Evolutionary conservation across 768 basidiomycete species (phyloP).

Genomic region (Suillus fuscotomentosus): DNA sequence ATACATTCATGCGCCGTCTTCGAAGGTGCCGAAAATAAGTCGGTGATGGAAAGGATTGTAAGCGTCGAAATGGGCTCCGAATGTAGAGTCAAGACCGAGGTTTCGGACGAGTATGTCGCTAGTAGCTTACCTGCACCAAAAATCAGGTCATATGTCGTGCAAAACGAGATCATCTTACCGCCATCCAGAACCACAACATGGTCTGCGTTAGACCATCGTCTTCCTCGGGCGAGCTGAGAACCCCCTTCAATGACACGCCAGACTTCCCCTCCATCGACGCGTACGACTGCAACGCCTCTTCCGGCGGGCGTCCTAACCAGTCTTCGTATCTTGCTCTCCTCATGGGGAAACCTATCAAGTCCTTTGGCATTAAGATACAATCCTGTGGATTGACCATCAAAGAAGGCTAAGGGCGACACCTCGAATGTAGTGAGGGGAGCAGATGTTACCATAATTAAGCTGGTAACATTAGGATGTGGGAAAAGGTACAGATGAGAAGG

Average conservation of each 20-base stretch:
- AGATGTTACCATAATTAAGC: conserved; percentile 61
- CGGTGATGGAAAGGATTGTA: conserved; percentile 50
- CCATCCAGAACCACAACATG: conserved; percentile 68
- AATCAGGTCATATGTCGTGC: conserved; percentile 10
- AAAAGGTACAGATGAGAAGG: conserved; percentile 56
- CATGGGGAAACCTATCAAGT: conserved; percentile 38
- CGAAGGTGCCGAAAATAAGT: conserved; percentile 67
- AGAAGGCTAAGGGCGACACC: conserved; percentile 58
- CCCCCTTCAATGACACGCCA: conserved; percentile 56
- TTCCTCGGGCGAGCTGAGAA: conserved; percentile 45
- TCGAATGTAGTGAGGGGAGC: conserved; percentile 63
- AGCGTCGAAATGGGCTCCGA: conserved; percentile 42
- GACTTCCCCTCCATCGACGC: conserved; percentile 58
- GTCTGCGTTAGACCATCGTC: conserved; percentile 57
- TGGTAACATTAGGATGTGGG: conserved; percentile 41
- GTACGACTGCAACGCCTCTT: conserved; percentile 65
- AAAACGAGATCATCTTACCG: conserved; percentile 40
- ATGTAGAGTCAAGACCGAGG: conserved; percentile 51
- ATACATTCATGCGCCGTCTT: conserved; percentile 51
- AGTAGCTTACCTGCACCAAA: conserved; percentile 45
- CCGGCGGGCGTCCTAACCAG: conserved; percentile 83
- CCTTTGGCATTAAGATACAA: conserved; percentile 43
- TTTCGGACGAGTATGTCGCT: conserved; percentile 56
- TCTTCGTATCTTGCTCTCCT: conserved; percentile 52
- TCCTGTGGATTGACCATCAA: conserved; percentile 57